Conservation (phyloP, 2,329 filamentous ascomycete species). For the Talaromyces sp. region DNA sequence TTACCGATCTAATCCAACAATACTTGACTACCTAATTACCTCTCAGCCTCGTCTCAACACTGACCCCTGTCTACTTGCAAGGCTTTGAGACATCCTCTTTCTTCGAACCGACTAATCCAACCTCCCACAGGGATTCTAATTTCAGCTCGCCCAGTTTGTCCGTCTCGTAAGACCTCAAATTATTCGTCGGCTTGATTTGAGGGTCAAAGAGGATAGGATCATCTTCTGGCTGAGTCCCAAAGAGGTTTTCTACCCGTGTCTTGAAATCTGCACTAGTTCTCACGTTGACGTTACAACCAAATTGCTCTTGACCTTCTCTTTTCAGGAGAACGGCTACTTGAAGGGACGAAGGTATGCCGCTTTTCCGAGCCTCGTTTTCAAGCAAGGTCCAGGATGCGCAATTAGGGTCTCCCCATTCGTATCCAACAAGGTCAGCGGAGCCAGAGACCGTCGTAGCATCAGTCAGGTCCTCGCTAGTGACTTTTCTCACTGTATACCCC, state of each 20-base stretch:
- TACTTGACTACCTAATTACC: too few relatives aligned
- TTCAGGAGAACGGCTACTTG: neutral
- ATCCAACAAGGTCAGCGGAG: neutral
- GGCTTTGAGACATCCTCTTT: too few relatives aligned
- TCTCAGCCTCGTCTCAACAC: too few relatives aligned
- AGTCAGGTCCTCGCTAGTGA: neutral
- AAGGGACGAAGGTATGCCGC: neutral
- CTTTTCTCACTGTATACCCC: neutral
- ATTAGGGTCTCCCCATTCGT: neutral
- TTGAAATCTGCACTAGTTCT: neutral
- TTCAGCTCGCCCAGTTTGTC: neutral
- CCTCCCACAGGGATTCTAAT: too few relatives aligned
- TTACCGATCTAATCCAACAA: too few relatives aligned
- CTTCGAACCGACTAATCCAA: too few relatives aligned
- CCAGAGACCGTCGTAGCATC: neutral
- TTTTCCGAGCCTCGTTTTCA: neutral
- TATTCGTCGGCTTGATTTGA: neutral
- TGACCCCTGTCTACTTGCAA: too few relatives aligned
- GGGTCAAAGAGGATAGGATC: neutral
- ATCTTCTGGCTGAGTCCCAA: neutral
- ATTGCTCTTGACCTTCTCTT: neutral
- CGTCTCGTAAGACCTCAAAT: neutral
- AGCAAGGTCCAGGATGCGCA: neutral
- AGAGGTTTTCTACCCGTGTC: neutral
- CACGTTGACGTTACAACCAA: neutral